Percentiles rank a stretch among this genome's conserved stretches.
Conservation (phyloP, 108 stramenopile species). For the Nannochloropsis gaditana region DNA sequence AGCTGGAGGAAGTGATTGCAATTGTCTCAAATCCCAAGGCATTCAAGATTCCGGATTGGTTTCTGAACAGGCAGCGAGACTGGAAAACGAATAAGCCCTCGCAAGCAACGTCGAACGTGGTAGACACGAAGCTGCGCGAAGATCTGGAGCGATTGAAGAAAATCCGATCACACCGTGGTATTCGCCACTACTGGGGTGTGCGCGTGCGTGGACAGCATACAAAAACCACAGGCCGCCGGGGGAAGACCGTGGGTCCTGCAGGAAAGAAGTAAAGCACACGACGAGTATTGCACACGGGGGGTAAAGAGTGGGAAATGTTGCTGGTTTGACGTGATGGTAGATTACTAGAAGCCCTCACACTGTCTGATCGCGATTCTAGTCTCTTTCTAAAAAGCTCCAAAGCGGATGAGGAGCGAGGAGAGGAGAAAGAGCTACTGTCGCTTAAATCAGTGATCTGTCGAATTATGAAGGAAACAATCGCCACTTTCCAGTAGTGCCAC, state of each 20-base stretch:
- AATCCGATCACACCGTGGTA: constrained; percentile 88
- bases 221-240: constrained; percentile 93
- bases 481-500: too few species aligned
- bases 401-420: too few species aligned
- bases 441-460: too few species aligned
- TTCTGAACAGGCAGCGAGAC: constrained; percentile 99
- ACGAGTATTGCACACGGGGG: too few species aligned
- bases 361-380: too few species aligned
- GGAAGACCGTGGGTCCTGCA: constrained; percentile 43
- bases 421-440: too few species aligned
- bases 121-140: constrained; percentile 96
- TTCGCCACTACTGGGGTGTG: constrained; percentile 99
- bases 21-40: constrained; percentile 97
- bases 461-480: too few species aligned
- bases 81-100: constrained; percentile 96
- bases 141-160: constrained; percentile 91
- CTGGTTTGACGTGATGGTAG: too few species aligned
- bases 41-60: constrained; percentile 99
- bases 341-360: too few species aligned
- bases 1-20: constrained; percentile 98
- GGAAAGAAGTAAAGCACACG: constrained; percentile 37
- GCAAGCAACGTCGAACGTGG: constrained; percentile 92
- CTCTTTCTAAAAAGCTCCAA: too few species aligned
- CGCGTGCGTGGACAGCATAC: constrained; percentile 99
- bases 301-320: too few species aligned